A percentile compares a stretch with the other conserved stretches of the same genome.
phyloP scores from a whole-genome alignment of 2,329 filamentous ascomycete genomes.

The Myrmaecium sp. region DNA sequence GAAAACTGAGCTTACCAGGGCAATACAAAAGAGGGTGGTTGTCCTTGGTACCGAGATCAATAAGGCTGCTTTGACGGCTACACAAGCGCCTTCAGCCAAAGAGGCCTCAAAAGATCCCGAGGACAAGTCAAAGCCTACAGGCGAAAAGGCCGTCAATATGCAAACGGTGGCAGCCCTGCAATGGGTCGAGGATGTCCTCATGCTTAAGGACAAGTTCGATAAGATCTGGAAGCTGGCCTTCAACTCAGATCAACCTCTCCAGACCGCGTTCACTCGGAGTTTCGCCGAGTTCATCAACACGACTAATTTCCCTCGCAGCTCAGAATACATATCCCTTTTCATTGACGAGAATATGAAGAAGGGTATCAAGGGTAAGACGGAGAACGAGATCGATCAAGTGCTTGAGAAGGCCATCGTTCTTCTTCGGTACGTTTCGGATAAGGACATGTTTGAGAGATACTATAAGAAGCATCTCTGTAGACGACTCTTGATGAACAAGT shows the following conservation, averaged over 20 bases:
- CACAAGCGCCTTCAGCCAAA: constrained; percentile 38
- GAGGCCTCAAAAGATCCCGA: too few relatives aligned
- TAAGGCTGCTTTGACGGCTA: constrained; percentile 39
- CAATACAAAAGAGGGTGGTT: constrained; percentile 57
- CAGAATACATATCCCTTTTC: constrained; percentile 88
- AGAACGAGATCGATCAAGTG: constrained; percentile 66
- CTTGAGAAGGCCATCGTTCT: constrained; percentile 81
- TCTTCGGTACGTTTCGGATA: constrained; percentile 75
- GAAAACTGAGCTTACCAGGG: constrained; percentile 51
- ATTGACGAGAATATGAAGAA: constrained; percentile 95
- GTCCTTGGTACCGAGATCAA: constrained; percentile 76
- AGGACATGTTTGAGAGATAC: constrained; percentile 90
- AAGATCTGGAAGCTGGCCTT: constrained; percentile 60
- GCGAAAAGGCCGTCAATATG: constrained; percentile 45
- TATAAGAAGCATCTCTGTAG: constrained; percentile 95
- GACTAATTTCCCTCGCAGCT: constrained; percentile 51
- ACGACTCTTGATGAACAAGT: constrained; percentile 73
- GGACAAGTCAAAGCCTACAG: too few relatives aligned
- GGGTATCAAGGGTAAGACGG: constrained; percentile 82
- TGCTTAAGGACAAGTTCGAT: constrained; percentile 81
- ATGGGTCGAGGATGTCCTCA: constrained; percentile 86
- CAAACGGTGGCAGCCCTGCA: constrained; percentile 77
- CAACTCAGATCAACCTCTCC: constrained; percentile 54
- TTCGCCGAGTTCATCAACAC: constrained; percentile 88
- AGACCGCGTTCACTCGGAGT: constrained; percentile 69